Evolutionary conservation across 2,329 filamentous ascomycete species (phyloP).

Genomic region (Hypoxylon sp.): DNA sequence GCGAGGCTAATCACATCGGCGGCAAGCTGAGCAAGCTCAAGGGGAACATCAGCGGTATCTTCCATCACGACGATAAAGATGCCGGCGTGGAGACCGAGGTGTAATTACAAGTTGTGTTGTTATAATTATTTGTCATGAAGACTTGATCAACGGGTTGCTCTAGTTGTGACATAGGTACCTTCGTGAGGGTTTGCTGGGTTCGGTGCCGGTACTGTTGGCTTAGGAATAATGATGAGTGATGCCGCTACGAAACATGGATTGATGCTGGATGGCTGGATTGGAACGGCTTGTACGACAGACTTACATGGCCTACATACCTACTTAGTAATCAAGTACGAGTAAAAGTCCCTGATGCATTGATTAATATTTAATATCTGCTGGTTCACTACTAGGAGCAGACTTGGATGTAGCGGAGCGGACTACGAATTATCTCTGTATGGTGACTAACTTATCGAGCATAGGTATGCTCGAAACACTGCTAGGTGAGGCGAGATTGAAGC

Average conservation of each 20-base stretch:
- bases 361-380: not conserved
- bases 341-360: not conserved
- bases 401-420: not conserved
- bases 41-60: slow-evolving; percentile 67
- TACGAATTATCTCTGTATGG: not conserved
- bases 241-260: not conserved
- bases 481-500: not conserved
- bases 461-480: slow-evolving; percentile 22
- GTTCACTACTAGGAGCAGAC: not conserved
- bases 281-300: not conserved
- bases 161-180: not conserved
- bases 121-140: not conserved
- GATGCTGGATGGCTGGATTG: not conserved
- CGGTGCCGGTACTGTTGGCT: not conserved
- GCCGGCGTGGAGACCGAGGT: slow-evolving; percentile 76
- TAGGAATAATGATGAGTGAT: not conserved
- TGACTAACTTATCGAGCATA: slow-evolving; percentile 26
- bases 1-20: slow-evolving; percentile 64
- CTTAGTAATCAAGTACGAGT: not conserved
- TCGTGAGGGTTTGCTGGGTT: not conserved
- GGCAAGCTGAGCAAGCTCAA: slow-evolving; percentile 67
- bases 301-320: not conserved
- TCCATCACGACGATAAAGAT: slow-evolving; percentile 70
- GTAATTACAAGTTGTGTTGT: slow-evolving; percentile 52
- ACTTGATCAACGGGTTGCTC: not conserved